Conservation (phyloP, 2,329 filamentous ascomycete species). For the Lecanicillium sp. region DNA sequence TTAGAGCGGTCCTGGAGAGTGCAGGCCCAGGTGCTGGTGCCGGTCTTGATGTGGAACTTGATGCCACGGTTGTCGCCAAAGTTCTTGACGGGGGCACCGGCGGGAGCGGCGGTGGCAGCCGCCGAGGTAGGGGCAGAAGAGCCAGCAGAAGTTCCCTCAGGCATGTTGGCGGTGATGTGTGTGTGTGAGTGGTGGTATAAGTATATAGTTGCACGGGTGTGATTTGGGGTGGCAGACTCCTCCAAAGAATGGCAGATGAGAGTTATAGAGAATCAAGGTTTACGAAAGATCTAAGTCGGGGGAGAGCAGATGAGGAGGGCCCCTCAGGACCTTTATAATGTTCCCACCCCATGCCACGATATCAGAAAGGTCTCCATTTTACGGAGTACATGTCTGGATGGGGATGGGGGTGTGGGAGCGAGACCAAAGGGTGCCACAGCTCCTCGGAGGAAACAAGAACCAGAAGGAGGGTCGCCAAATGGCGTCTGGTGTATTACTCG, state of each 20-base stretch:
- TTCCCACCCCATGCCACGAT: conserved; percentile 1
- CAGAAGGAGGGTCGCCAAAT: conserved; percentile 8
- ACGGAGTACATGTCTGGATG: conserved; percentile 5
- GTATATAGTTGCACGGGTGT: not conserved
- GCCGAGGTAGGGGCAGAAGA: conserved; percentile 12
- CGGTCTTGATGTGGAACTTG: conserved; percentile 42
- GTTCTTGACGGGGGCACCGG: conserved; percentile 11
- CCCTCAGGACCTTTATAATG: conserved; percentile 10
- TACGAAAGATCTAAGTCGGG: not conserved
- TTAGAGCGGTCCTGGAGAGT: conserved; percentile 37
- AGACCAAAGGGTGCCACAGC: too few species aligned
- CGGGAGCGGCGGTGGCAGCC: conserved; percentile 13
- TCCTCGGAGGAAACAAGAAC: too few species aligned
- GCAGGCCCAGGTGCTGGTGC: conserved; percentile 33
- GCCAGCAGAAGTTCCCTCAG: conserved; percentile 10
- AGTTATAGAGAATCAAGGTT: not conserved
- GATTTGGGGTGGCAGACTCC: conserved; percentile 7
- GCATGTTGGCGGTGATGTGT: conserved; percentile 13
- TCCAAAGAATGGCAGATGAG: not conserved
- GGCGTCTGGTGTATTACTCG: conserved; percentile 12
- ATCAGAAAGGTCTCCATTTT: conserved; percentile 5
- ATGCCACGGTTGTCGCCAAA: conserved; percentile 35
- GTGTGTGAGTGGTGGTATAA: not conserved
- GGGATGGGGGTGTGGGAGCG: not conserved
- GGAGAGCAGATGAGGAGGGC: conserved; percentile 1